Evolutionary conservation across 495 filamentous ascomycete species (phyloP).

Genomic region (Penicillium desertorum): DNA sequence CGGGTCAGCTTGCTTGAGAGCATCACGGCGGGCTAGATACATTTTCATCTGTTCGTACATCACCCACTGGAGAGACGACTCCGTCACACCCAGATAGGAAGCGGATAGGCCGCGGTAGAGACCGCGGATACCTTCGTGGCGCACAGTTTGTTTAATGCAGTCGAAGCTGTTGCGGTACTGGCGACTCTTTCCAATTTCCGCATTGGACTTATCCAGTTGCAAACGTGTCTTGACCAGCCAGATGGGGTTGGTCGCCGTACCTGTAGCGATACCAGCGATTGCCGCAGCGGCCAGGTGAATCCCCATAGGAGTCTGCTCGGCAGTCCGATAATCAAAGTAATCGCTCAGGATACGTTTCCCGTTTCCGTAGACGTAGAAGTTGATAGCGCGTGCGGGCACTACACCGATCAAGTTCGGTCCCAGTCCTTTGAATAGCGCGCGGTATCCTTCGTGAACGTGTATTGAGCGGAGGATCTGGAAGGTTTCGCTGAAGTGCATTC

Average conservation of each 20-base stretch:
- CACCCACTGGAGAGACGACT: slow-evolving; percentile 59
- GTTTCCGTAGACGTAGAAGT: slow-evolving; percentile 61
- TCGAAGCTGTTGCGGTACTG: slow-evolving; percentile 57
- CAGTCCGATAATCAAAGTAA: slow-evolving; percentile 42
- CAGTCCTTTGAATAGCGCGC: slow-evolving; percentile 59
- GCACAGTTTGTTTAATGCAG: slow-evolving; percentile 54
- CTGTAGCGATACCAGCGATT: slow-evolving; percentile 55
- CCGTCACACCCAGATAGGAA: slow-evolving; percentile 56
- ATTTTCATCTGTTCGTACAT: slow-evolving; percentile 60
- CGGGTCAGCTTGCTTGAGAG: slow-evolving; percentile 31
- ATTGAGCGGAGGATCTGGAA: slow-evolving; percentile 57
- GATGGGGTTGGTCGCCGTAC: slow-evolving; percentile 61
- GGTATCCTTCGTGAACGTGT: slow-evolving; percentile 54
- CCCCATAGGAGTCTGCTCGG: slow-evolving; percentile 42
- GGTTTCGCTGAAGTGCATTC: slow-evolving; percentile 55
- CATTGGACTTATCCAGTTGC: slow-evolving; percentile 54
- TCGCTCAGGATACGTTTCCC: slow-evolving; percentile 52
- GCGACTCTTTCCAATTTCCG: slow-evolving; percentile 41
- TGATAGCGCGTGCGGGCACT: slow-evolving; percentile 58
- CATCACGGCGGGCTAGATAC: slow-evolving; percentile 42
- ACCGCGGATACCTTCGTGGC: slow-evolving; percentile 52
- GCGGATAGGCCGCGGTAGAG: slow-evolving; percentile 57
- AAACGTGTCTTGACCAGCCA: slow-evolving; percentile 61
- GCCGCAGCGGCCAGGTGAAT: slow-evolving; percentile 55
- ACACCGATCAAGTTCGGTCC: slow-evolving; percentile 59